phyloP scores from a whole-genome alignment of 345 rosid species.

The Ailanthus altissimus region DNA sequence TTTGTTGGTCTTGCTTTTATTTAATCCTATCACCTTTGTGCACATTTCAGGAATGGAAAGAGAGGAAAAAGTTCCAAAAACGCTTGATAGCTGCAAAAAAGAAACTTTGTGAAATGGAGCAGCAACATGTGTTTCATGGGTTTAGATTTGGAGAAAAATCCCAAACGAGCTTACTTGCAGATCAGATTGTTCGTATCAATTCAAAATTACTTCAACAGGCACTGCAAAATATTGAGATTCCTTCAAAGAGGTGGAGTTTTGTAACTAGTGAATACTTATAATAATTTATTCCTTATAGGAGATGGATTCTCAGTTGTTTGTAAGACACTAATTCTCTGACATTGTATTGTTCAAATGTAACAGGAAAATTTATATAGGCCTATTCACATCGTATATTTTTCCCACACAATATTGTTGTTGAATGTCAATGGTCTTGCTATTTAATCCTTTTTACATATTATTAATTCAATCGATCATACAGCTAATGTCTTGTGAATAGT shows the following conservation, averaged over 20 bases:
- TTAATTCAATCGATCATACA: background rate
- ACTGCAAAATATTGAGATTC: constrained; percentile 48
- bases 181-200: constrained; percentile 66
- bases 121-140: constrained; percentile 86
- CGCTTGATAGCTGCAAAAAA: constrained; percentile 82
- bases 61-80: constrained; percentile 70
- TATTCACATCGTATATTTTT: background rate
- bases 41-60: constrained; percentile 85
- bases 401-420: background rate
- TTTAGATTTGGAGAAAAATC: constrained; percentile 72
- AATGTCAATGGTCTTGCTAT: background rate
- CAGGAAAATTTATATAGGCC: background rate
- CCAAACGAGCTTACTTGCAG: constrained; percentile 64
- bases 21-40: background rate
- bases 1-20: background rate
- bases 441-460: background rate
- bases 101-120: constrained; percentile 78
- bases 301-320: background rate
- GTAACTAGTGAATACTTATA: background rate
- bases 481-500: background rate
- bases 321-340: background rate
- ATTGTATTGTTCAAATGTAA: background rate
- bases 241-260: constrained; percentile 56
- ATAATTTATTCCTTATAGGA: background rate
- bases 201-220: constrained; percentile 78